Evolutionary conservation across 805 yeast genomes (phyloP).

Genomic region (Candida qinlingensis): DNA sequence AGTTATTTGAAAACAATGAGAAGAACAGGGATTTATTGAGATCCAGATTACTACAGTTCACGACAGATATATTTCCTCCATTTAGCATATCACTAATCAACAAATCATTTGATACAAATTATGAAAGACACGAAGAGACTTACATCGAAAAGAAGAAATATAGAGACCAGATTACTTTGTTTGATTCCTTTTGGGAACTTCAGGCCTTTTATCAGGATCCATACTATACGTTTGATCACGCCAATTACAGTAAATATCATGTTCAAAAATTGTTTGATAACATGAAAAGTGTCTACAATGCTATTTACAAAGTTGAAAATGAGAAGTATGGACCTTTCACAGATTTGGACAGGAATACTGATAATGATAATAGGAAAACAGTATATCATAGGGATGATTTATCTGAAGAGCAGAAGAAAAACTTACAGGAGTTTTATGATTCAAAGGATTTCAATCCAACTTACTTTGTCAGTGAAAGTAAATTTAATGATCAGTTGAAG

Average conservation of each 20-base stretch:
- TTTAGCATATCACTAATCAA: constrained; percentile 12
- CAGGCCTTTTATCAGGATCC: constrained; percentile 20
- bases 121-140: constrained; percentile 10
- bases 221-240: neutral
- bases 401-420: constrained; percentile 6
- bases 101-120: constrained; percentile 12
- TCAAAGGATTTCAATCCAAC: constrained; percentile 14
- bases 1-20: constrained; percentile 13
- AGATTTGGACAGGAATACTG: neutral
- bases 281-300: neutral
- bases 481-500: constrained; percentile 15
- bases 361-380: constrained; percentile 4
- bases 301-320: neutral
- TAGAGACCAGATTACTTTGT: neutral
- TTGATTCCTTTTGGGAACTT: constrained; percentile 15
- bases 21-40: constrained; percentile 15
- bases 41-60: constrained; percentile 13
- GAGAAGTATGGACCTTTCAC: neutral
- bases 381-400: constrained; percentile 7
- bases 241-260: neutral
- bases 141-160: neutral
- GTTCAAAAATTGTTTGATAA: neutral
- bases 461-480: constrained; percentile 10
- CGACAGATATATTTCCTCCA: constrained; percentile 12
- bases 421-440: constrained; percentile 11